Percentiles rank a stretch among this genome's conserved stretches.
phyloP scores from a whole-genome alignment of 2,329 filamentous ascomycete species.

The Venturia asperata region DNA sequence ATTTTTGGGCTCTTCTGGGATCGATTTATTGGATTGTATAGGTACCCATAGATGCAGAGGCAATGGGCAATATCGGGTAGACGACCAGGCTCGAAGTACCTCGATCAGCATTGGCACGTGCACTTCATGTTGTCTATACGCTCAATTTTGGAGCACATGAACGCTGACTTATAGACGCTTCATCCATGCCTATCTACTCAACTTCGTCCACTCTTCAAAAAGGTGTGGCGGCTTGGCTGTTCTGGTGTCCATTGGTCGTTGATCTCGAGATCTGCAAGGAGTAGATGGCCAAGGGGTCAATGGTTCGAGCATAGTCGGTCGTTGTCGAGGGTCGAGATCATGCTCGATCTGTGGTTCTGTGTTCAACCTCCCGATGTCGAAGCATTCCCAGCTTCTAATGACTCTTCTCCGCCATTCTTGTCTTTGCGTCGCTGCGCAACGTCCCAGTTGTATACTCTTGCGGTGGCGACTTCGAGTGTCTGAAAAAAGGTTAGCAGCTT shows the following conservation, averaged over 20 bases:
- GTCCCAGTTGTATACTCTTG: conserved; percentile 99
- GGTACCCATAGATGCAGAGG: neutral
- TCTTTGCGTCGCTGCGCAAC: conserved; percentile 93
- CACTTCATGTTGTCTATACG: neutral
- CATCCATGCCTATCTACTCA: neutral
- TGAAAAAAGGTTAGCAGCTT: conserved; percentile 33
- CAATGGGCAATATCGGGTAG: neutral
- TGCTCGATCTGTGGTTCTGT: neutral
- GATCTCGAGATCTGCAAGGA: neutral
- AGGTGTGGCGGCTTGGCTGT: neutral
- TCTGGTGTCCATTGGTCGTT: neutral
- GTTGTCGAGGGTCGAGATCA: neutral
- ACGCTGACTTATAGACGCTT: neutral
- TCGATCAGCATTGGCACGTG: neutral
- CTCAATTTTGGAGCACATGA: neutral
- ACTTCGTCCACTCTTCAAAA: neutral
- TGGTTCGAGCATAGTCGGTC: neutral
- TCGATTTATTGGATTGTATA: neutral
- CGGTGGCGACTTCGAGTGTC: conserved; percentile 95
- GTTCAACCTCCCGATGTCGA: conserved; percentile 9
- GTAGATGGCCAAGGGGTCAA: neutral
- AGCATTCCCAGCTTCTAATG: conserved; percentile 7
- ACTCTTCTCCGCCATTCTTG: conserved; percentile 49
- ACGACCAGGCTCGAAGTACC: neutral
- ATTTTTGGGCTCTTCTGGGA: too few species aligned